Conservation (phyloP, 768 basidiomycete species). For the Amanita rubescens region DNA sequence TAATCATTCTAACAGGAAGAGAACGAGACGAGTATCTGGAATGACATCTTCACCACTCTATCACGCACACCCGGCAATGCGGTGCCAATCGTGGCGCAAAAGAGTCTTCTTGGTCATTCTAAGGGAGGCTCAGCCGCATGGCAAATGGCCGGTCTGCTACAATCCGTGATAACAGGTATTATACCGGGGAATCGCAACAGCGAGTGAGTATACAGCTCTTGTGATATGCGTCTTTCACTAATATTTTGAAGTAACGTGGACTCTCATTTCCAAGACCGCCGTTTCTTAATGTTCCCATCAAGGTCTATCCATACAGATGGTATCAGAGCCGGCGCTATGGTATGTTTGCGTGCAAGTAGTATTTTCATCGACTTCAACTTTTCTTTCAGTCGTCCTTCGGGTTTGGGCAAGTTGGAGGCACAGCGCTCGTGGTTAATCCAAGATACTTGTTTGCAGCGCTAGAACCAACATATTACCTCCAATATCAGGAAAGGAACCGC, state of each 20-base stretch:
- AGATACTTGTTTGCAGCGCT: conserved; percentile 84
- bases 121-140: conserved; percentile 99
- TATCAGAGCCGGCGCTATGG: conserved; percentile 83
- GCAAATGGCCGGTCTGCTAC: conserved; percentile 90
- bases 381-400: conserved; percentile 78
- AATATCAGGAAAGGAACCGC: conserved; percentile 66
- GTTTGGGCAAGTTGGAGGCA: conserved; percentile 98
- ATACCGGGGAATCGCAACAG: conserved; percentile 95
- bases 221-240: neutral
- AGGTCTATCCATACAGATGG: conserved; percentile 93
- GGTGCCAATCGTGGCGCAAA: conserved; percentile 96
- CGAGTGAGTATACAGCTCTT: conserved; percentile 55
- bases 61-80: conserved; percentile 91
- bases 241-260: conserved; percentile 72
- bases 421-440: conserved; percentile 81
- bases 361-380: neutral
- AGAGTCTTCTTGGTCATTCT: conserved; percentile 93
- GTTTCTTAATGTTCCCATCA: conserved; percentile 94
- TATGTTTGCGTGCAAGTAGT: conserved; percentile 25
- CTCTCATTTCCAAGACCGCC: conserved; percentile 82
- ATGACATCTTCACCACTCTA: conserved; percentile 85
- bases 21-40: conserved; percentile 97
- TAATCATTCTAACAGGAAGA: conserved; percentile 54
- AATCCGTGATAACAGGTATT: conserved; percentile 77
- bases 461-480: conserved; percentile 66